Base-by-base conservation (phyloP, 768 basidiomycete species). In the Rhodosporidiobolus odoratus region DNA sequence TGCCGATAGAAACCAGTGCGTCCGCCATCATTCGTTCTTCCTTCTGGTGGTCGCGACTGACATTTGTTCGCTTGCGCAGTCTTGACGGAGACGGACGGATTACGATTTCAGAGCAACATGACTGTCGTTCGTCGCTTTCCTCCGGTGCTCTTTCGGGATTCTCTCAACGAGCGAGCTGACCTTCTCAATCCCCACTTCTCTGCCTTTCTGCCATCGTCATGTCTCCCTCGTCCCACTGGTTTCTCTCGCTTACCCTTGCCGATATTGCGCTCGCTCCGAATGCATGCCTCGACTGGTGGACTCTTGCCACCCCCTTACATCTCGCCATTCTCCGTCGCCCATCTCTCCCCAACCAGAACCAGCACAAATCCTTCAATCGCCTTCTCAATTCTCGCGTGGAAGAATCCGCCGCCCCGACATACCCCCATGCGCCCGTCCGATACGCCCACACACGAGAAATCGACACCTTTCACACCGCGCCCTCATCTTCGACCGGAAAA, bases 41-140 rank as follows among this genome's bases (percentile, higher is more conserved):
- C 34, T 9, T 9, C 4, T 23, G 25, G n/a, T 25, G 13, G 17
- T 21, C 10, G 12, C 27, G 2, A 53, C 59, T 62, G 61, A 45
- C 57, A 32, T 15, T 7, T 40, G 25, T 16, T 23, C 54, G 15
- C 38, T 41, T 19, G 3, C 58, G 17, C 77, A 96, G 92, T 94
- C 71, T 81, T 95, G 9, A 87, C 88, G 15, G 85, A 88, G 61
- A 81, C 78, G 41, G 70, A 85, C 5, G 87, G 90, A 59, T 78
- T 87, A 65, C 86, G 87, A 19, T 97, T 97, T 79, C 90, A 93
- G 79, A 89, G 91, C 69, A 93, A 95, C 78, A 97, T 99, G 94
- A 85, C 90, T 52, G 80, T 83, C 72, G 91, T 95, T 78, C 77
- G 89, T 84, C 35, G 1, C 15, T 38, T 16, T 12, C 23, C 62